phyloP scores from a whole-genome alignment of 176 grass and related monocot species.

The Raddia guianensis region DNA sequence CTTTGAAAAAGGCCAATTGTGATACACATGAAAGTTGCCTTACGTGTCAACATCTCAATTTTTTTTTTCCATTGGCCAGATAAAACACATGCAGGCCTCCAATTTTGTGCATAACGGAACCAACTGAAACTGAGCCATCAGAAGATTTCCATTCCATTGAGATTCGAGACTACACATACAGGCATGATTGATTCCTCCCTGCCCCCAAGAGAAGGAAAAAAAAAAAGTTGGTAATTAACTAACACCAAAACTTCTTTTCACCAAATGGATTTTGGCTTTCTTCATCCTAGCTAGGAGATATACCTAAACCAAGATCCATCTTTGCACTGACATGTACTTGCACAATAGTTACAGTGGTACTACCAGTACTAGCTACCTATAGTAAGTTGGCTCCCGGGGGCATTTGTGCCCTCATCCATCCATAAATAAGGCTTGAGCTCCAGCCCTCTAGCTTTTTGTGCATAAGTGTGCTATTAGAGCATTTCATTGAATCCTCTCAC shows the following conservation, averaged over 20 bases:
- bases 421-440: slow-evolving; percentile 17
- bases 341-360: slow-evolving; percentile 43
- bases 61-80: background rate
- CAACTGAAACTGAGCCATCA: slow-evolving; percentile 19
- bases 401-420: slow-evolving; percentile 2
- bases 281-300: slow-evolving; percentile 25
- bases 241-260: slow-evolving; percentile 25
- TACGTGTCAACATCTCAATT: background rate
- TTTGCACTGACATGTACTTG: slow-evolving; percentile 55
- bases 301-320: slow-evolving; percentile 39
- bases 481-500: slow-evolving; percentile 36
- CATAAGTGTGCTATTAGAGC: slow-evolving; percentile 12
- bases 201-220: background rate
- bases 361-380: slow-evolving; percentile 26
- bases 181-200: background rate
- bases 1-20: background rate
- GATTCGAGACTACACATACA: slow-evolving; percentile 9
- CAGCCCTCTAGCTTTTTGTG: slow-evolving; percentile 41
- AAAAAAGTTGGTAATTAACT: slow-evolving; percentile 24
- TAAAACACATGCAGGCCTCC: background rate
- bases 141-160: slow-evolving; percentile 23
- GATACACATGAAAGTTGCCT: background rate
- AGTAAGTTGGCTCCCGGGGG: slow-evolving; percentile 27
- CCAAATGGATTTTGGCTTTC: slow-evolving; percentile 29
- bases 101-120: background rate